These are phyloP conservation scores for Artemisia princeps DNA, from an alignment of 140 eudicot genomes.

Conservation along the genomic window DNA sequence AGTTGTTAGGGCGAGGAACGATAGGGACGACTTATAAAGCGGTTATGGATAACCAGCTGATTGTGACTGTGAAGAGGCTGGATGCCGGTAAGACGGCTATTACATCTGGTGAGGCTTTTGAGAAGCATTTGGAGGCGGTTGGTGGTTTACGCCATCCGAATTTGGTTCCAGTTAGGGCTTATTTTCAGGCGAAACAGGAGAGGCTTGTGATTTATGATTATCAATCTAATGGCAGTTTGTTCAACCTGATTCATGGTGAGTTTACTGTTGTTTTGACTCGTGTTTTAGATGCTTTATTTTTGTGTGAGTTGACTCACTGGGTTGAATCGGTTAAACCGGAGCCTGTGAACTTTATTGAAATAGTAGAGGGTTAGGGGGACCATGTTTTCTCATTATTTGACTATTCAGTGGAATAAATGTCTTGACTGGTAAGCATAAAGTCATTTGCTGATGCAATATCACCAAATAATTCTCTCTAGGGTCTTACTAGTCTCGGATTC, in stretches of 20 bases:
- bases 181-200: constrained; percentile 69
- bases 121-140: constrained; percentile 62
- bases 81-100: constrained; percentile 64
- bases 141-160: constrained; percentile 76
- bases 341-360: constrained; percentile 26
- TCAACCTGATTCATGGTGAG: constrained; percentile 73
- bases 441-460: constrained; percentile 29
- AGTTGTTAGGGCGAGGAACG: constrained; percentile 77
- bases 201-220: constrained; percentile 61
- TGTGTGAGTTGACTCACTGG: constrained; percentile 21
- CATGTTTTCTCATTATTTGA: constrained; percentile 20
- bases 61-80: constrained; percentile 69
- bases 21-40: constrained; percentile 80
- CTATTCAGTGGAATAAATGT: constrained; percentile 19
- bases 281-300: background rate
- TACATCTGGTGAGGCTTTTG: constrained; percentile 56
- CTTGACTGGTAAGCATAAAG: constrained; percentile 27
- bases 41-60: constrained; percentile 49
- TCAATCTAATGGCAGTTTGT: constrained; percentile 76
- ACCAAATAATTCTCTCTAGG: constrained; percentile 15
- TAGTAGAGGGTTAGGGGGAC: constrained; percentile 17
- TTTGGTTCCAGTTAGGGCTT: constrained; percentile 71
- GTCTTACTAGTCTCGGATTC: background rate
- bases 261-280: constrained; percentile 15
- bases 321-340: constrained; percentile 19